Evolutionary conservation across 106 monocot genomes (phyloP).

Genomic region (Narthecium ossifragum): DNA sequence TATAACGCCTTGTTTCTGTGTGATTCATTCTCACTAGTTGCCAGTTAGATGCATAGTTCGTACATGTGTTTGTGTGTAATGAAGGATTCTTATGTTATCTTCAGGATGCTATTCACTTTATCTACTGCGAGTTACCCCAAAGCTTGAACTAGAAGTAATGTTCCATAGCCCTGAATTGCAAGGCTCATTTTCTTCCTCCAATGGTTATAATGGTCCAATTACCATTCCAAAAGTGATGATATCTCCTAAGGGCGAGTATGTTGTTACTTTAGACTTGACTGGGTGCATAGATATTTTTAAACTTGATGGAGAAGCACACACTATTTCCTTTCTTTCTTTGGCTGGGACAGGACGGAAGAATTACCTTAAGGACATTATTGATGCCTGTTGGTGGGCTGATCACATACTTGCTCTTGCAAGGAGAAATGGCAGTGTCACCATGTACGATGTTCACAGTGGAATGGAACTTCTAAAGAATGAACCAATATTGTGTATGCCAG

Average conservation of each 20-base stretch:
- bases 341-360: slow-evolving; percentile 17
- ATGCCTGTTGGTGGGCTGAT: slow-evolving; percentile 86
- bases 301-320: slow-evolving; percentile 28
- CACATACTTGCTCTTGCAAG: slow-evolving; percentile 53
- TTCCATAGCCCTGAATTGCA: slow-evolving; percentile 36
- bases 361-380: slow-evolving; percentile 34
- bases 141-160: slow-evolving; percentile 34
- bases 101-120: slow-evolving; percentile 60
- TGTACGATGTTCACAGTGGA: slow-evolving; percentile 45
- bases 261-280: slow-evolving; percentile 58
- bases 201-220: slow-evolving; percentile 18
- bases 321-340: slow-evolving; percentile 45
- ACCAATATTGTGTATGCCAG: slow-evolving; percentile 26
- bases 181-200: slow-evolving; percentile 53
- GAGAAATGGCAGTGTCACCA: slow-evolving; percentile 34
- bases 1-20: too few relatives aligned
- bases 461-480: slow-evolving; percentile 36
- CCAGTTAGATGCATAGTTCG: too few relatives aligned
- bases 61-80: background rate
- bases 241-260: slow-evolving; percentile 58
- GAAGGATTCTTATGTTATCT: slow-evolving; percentile 6
- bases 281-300: slow-evolving; percentile 52
- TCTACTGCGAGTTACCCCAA: slow-evolving; percentile 34
- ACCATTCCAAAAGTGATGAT: slow-evolving; percentile 56
- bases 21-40: too few relatives aligned